A percentile compares a stretch with the other conserved stretches of the same genome.
Conservation (phyloP, 345 rosid genomes). For the Jatropha curcas region DNA sequence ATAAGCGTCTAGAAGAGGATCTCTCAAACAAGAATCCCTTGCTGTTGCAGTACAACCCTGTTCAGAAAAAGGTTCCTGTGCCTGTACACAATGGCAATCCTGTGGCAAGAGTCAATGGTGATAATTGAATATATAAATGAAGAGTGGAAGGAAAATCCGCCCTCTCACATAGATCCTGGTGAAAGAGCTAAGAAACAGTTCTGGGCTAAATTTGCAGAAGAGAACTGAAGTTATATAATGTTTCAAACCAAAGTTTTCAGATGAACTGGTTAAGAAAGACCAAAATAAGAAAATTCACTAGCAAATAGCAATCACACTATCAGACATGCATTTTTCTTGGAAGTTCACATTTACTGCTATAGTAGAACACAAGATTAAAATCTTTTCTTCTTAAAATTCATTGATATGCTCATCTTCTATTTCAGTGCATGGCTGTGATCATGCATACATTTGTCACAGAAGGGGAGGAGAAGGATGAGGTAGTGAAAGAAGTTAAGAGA, state of each 20-base stretch:
- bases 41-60: neutral
- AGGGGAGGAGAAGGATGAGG: constrained; percentile 28
- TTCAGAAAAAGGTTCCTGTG: neutral
- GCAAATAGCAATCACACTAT: neutral
- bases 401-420: neutral
- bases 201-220: neutral
- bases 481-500: constrained; percentile 29
- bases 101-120: neutral
- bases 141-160: neutral
- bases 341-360: neutral
- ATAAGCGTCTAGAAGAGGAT: no score
- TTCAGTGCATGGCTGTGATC: constrained; percentile 26
- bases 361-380: neutral
- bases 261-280: neutral
- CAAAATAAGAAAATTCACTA: no score
- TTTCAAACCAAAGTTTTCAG: neutral
- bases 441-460: constrained; percentile 13
- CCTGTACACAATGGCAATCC: neutral
- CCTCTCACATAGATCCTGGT: neutral
- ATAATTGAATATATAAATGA: no score
- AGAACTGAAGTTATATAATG: neutral
- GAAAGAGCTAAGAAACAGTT: neutral
- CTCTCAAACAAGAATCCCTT: no score
- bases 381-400: no score
- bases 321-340: neutral